Evolutionary conservation across 768 basidiomycete genomes (phyloP).

Genomic region (Dacryopinax spathularia): DNA sequence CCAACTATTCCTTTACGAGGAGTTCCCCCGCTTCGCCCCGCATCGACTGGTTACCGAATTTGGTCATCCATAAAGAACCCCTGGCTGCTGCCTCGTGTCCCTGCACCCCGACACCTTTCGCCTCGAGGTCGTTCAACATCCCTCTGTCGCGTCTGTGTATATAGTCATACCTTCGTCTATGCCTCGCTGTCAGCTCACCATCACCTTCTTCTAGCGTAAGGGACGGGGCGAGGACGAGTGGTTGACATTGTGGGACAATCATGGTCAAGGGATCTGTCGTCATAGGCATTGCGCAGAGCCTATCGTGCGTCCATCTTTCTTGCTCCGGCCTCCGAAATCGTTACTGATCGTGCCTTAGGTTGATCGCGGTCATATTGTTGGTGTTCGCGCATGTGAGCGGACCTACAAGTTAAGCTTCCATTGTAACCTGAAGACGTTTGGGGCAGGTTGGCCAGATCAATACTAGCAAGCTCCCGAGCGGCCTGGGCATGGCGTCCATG

Average conservation of each 20-base stretch:
- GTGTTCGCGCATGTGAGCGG: constrained; percentile 64
- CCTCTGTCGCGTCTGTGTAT: neutral
- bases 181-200: neutral
- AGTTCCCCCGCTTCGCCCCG: too few species aligned
- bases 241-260: neutral
- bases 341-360: constrained; percentile 14
- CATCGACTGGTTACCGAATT: too few species aligned
- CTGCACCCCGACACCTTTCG: neutral
- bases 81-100: neutral
- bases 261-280: constrained; percentile 3
- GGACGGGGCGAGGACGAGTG: neutral
- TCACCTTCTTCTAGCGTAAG: constrained; percentile 2
- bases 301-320: neutral
- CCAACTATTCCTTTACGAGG: too few species aligned
- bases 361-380: constrained; percentile 42
- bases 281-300: neutral
- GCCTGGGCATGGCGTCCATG: constrained; percentile 56
- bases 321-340: neutral
- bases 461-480: constrained; percentile 54
- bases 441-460: constrained; percentile 71
- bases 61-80: neutral
- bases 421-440: constrained; percentile 18
- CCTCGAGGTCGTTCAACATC: constrained; percentile 1
- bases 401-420: constrained; percentile 11
- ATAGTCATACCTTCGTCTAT: neutral